These are phyloP conservation scores for Aspergillus sclerotialis DNA, from an alignment of 2,329 filamentous ascomycete genomes.

Conservation along the genomic window DNA sequence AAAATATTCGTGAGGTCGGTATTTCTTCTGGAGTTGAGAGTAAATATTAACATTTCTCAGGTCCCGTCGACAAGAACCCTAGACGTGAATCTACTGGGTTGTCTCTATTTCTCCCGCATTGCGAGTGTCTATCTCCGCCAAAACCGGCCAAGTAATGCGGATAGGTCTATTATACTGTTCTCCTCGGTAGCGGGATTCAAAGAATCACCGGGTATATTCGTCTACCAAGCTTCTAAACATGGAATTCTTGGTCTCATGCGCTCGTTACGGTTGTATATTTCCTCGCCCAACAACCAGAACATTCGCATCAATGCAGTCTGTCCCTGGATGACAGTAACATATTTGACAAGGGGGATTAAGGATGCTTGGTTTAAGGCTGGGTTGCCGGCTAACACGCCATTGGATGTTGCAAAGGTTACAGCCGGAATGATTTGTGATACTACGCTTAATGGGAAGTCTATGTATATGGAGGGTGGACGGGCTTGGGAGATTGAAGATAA, in stretches of 20 bases:
- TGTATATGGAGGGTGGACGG: slow-evolving; percentile 38
- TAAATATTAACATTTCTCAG: slow-evolving; percentile 9
- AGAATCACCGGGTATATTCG: slow-evolving; percentile 40
- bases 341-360: slow-evolving; percentile 28
- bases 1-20: slow-evolving; percentile 35
- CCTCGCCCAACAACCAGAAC: slow-evolving; percentile 26
- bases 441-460: slow-evolving; percentile 32
- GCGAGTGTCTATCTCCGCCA: slow-evolving; percentile 45
- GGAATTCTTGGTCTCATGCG: slow-evolving; percentile 46
- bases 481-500: slow-evolving; percentile 41
- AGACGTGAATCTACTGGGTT: slow-evolving; percentile 44
- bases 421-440: slow-evolving; percentile 28
- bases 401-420: slow-evolving; percentile 35
- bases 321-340: slow-evolving; percentile 38
- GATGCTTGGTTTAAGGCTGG: slow-evolving; percentile 30
- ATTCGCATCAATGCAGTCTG: slow-evolving; percentile 41
- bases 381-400: slow-evolving; percentile 33
- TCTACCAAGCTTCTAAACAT: slow-evolving; percentile 45
- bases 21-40: background rate
- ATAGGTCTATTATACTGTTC: slow-evolving; percentile 39
- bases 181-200: slow-evolving; percentile 45
- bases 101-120: slow-evolving; percentile 42
- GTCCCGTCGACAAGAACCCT: slow-evolving; percentile 32
- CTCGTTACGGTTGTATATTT: slow-evolving; percentile 32
- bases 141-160: slow-evolving; percentile 21